A percentile compares a stretch with the other conserved stretches of the same genome.
phyloP scores from a whole-genome alignment of 2,329 filamentous ascomycete species.

The Neodidymelliopsis sp. region DNA sequence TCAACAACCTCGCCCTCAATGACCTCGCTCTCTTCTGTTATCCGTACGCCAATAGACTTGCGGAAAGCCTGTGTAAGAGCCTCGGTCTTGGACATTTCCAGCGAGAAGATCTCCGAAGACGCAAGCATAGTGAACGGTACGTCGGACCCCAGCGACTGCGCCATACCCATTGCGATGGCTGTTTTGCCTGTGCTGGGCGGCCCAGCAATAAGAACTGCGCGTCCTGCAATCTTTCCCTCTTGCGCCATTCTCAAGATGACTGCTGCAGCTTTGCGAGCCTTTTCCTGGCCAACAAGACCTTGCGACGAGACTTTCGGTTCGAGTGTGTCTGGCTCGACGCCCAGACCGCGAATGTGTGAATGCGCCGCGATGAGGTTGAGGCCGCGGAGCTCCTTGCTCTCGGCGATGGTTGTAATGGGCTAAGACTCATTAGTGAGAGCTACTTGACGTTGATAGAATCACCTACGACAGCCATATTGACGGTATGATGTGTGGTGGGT shows the following conservation, averaged over 20 bases:
- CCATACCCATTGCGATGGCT: conserved; percentile 98
- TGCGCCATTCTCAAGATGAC: conserved; percentile 99
- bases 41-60: conserved; percentile 96
- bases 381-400: conserved; percentile 93
- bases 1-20: conserved; percentile 99
- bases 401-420: conserved; percentile 81
- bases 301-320: conserved; percentile 87
- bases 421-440: conserved; percentile 27
- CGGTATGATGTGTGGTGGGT: conserved; percentile 7
- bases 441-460: not conserved
- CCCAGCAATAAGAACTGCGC: conserved; percentile 92
- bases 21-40: conserved; percentile 98
- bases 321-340: conserved; percentile 89
- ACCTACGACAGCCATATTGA: conserved; percentile 46
- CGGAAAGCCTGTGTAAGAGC: conserved; percentile 98
- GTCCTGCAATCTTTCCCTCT: conserved; percentile 96
- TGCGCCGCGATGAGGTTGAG: conserved; percentile 98
- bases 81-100: conserved; percentile 99
- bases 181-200: conserved; percentile 98
- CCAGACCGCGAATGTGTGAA: conserved; percentile 95
- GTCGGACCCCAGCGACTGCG: conserved; percentile 90
- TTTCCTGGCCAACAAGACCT: conserved; percentile 93
- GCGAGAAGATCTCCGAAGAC: conserved; percentile 95
- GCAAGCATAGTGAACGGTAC: conserved; percentile 97
- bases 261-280: conserved; percentile 93